These are phyloP conservation scores for Yamadazyma laniorum DNA, from an alignment of 805 yeast species.

Conservation along the genomic window DNA sequence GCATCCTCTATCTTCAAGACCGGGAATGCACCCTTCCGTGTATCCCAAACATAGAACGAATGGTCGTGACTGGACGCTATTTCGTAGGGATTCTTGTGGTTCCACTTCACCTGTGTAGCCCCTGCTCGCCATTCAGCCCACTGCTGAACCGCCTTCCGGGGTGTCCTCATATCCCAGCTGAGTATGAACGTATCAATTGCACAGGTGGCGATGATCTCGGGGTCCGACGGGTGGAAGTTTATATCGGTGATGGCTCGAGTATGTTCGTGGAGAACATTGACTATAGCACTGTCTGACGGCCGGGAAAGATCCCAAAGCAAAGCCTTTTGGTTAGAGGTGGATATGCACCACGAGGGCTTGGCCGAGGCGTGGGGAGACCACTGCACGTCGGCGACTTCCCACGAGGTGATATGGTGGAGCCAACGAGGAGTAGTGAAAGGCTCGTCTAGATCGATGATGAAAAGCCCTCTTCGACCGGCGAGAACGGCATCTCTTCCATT, in stretches of 20 bases:
- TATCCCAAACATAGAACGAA: constrained; percentile 82
- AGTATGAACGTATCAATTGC: constrained; percentile 85
- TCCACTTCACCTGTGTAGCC: constrained; percentile 96
- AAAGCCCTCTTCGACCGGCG: constrained; percentile 80
- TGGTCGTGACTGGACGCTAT: constrained; percentile 87
- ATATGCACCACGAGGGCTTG: constrained; percentile 87
- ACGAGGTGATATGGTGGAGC: constrained; percentile 86
- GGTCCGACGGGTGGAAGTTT: constrained; percentile 83
- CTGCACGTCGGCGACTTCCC: constrained; percentile 99
- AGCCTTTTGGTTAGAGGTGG: constrained; percentile 94
- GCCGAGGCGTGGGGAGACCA: constrained; percentile 88
- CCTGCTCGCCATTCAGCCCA: constrained; percentile 97
- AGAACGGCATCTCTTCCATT: constrained; percentile 90
- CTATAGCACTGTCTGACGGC: constrained; percentile 69
- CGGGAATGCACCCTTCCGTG: constrained; percentile 78
- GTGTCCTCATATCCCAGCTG: constrained; percentile 88
- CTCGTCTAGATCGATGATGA: constrained; percentile 89
- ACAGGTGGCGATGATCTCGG: constrained; percentile 88
- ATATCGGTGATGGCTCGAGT: constrained; percentile 94
- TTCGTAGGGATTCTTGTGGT: constrained; percentile 66
- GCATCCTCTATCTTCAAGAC: constrained; percentile 60
- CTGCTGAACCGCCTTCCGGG: constrained; percentile 65
- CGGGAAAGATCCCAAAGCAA: constrained; percentile 88
- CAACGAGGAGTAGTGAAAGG: constrained; percentile 94
- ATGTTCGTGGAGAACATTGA: constrained; percentile 85